phyloP scores from a whole-genome alignment of 352 stramenopile genomes.

The Pythium myriotylum region DNA sequence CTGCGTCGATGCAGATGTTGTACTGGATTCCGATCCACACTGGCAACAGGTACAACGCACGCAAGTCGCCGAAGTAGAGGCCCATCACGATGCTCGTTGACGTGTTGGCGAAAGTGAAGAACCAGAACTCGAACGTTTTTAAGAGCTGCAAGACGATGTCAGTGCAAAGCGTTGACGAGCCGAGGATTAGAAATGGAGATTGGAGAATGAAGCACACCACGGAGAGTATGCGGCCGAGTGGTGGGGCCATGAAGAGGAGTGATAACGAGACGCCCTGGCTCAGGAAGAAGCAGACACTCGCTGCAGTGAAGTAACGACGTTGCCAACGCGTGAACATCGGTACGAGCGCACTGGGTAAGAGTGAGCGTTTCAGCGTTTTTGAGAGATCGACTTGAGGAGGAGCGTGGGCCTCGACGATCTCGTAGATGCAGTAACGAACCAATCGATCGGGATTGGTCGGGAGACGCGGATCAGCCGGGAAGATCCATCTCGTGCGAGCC shows the following conservation, averaged over 20 bases:
- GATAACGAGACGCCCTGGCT: not conserved
- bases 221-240: not conserved
- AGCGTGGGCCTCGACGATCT: not conserved
- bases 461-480: not conserved
- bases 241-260: constrained; percentile 3
- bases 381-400: constrained; percentile 2
- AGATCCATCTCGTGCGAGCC: not conserved
- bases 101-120: constrained; percentile 24
- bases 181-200: constrained; percentile 1
- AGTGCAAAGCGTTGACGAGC: not conserved
- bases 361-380: constrained; percentile 9
- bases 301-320: not conserved
- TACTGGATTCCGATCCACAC: constrained; percentile 24
- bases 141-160: constrained; percentile 3
- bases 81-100: constrained; percentile 13
- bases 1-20: constrained; percentile 23
- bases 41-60: constrained; percentile 3
- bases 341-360: not conserved
- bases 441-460: not conserved
- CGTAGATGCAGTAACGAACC: constrained; percentile 16
- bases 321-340: constrained; percentile 6
- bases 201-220: constrained; percentile 2
- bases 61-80: constrained; percentile 8
- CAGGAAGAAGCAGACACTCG: not conserved
- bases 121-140: constrained; percentile 21